Base-by-base conservation (phyloP, 2,329 filamentous ascomycete species). In the Xylaria sp. region DNA sequence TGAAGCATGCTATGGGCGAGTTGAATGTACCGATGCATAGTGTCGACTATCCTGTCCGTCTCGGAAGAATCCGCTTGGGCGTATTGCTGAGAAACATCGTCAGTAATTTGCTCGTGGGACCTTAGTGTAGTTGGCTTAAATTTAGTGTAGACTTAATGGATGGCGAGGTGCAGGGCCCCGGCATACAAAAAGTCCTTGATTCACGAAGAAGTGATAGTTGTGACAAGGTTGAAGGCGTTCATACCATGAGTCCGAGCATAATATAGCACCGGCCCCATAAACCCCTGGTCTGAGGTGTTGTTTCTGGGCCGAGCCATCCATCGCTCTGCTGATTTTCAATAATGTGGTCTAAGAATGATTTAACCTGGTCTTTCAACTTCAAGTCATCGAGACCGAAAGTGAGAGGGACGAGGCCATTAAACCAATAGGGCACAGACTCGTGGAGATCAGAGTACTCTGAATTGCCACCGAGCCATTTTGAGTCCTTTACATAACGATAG, bases 301-400 rank as follows among this genome's bases (percentile, higher is more conserved):
- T 77, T 72, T 86, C 84, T 0, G 82, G 82, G 0, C 85, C 84
- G 17, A 87, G 70, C 85, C 85, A 87, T 7, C 85, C 85, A 74
- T 87, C 85, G 1, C 68, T 63, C 29, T 78, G 77, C 59, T 85
- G 83, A 51, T 77, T 75, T 5, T 74, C 72, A n/a, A 87, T 72
- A 1, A 85, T 76, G 63, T 81, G 80, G 54, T 81, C 73, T 5
- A 81, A 70, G 29, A 79, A 78, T 4, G 72, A 63, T 17, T 77
- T 75, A 7, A 83, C 79, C 62, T 87, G 83, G 0, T 64, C 66
- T 64, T 83, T 82, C n/a, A 87, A 72, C 4, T 79, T 72, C 3
- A 73, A 65, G 67, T 86, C 80, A 52, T 83, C 75, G 4, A 83
- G 70, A 0, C 72, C 73, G 62, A 82, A 87, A 1, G 85, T 83